These are phyloP conservation scores for Ustilago esculenta DNA, from an alignment of 1,284 basidiomycete genomes.

Conservation along the genomic window DNA sequence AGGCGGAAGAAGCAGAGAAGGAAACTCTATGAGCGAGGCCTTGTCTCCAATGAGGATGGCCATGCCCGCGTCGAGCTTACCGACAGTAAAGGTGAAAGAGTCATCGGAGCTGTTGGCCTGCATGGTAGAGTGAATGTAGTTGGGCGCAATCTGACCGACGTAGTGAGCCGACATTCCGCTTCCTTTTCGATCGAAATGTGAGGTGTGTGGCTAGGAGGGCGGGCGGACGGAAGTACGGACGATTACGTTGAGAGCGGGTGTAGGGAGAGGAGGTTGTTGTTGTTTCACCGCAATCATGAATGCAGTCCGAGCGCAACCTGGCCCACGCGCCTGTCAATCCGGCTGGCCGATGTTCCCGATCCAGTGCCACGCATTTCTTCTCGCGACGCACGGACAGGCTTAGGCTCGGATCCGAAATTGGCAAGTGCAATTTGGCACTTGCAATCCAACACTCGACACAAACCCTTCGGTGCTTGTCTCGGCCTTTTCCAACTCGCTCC, in stretches of 20 bases:
- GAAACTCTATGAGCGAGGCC: slow-evolving; percentile 66
- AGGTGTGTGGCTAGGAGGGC: too few relatives aligned
- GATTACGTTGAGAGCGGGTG: not conserved
- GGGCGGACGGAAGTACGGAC: too few relatives aligned
- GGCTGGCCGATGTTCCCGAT: slow-evolving; percentile 7
- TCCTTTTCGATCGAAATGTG: too few relatives aligned
- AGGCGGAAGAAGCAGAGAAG: slow-evolving; percentile 62
- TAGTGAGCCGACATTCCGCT: slow-evolving; percentile 44
- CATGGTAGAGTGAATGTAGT: slow-evolving; percentile 49
- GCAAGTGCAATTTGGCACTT: not conserved
- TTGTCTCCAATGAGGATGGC: slow-evolving; percentile 66
- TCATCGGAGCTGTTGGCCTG: slow-evolving; percentile 38
- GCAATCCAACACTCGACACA: slow-evolving; percentile 2
- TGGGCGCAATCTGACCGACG: slow-evolving; percentile 54
- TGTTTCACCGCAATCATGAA: not conserved
- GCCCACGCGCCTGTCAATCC: slow-evolving; percentile 3
- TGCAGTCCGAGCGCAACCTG: slow-evolving; percentile 9
- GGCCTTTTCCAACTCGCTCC: not conserved
- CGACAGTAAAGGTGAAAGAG: slow-evolving; percentile 63
- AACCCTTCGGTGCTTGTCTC: too few relatives aligned
- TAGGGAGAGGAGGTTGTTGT: slow-evolving; percentile 3
- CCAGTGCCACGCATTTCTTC: not conserved
- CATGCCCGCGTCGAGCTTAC: slow-evolving; percentile 66
- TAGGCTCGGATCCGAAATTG: slow-evolving; percentile 8
- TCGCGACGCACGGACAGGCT: slow-evolving; percentile 3